Evolutionary conservation across 2,329 filamentous ascomycete genomes (phyloP).

Genomic region (Coniosporium tulheliwenetii): DNA sequence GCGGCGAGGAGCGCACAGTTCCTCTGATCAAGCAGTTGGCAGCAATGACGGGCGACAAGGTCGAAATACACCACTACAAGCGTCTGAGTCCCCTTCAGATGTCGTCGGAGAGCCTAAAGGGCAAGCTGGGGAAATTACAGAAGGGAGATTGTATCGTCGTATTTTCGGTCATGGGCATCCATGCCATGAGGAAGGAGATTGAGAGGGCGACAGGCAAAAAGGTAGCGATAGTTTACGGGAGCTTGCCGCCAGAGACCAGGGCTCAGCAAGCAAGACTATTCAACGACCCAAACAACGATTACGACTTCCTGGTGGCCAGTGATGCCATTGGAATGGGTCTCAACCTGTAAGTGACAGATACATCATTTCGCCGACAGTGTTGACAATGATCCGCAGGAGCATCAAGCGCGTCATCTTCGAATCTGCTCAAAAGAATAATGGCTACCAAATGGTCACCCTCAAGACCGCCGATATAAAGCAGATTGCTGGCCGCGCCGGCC

Average conservation of each 20-base stretch:
- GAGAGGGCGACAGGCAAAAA: slow-evolving; percentile 61
- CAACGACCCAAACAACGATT: slow-evolving; percentile 90
- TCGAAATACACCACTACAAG: slow-evolving; percentile 68
- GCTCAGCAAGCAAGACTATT: slow-evolving; percentile 84
- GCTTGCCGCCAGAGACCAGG: slow-evolving; percentile 79
- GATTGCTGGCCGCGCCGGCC: slow-evolving; percentile 82
- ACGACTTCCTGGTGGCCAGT: slow-evolving; percentile 85
- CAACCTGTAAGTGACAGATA: slow-evolving; percentile 49
- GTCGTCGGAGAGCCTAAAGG: slow-evolving; percentile 45
- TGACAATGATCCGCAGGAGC: slow-evolving; percentile 26
- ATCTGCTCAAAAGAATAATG: slow-evolving; percentile 56
- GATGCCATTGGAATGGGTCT: slow-evolving; percentile 97
- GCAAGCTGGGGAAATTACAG: slow-evolving; percentile 49
- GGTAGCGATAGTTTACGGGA: slow-evolving; percentile 87
- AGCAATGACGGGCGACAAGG: slow-evolving; percentile 63
- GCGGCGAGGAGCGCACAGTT: slow-evolving; percentile 74
- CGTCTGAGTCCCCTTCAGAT: slow-evolving; percentile 65
- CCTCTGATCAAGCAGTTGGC: slow-evolving; percentile 65
- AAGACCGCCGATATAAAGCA: slow-evolving; percentile 74
- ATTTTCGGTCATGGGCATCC: slow-evolving; percentile 71
- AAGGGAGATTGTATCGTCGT: slow-evolving; percentile 86
- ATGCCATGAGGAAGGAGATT: slow-evolving; percentile 62
- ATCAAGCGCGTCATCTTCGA: slow-evolving; percentile 88
- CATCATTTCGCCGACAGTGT: slow-evolving; percentile 5
- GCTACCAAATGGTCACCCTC: slow-evolving; percentile 40